Evolutionary conservation across 2,329 filamentous ascomycete genomes (phyloP).

Genomic region (Alternaria panax): DNA sequence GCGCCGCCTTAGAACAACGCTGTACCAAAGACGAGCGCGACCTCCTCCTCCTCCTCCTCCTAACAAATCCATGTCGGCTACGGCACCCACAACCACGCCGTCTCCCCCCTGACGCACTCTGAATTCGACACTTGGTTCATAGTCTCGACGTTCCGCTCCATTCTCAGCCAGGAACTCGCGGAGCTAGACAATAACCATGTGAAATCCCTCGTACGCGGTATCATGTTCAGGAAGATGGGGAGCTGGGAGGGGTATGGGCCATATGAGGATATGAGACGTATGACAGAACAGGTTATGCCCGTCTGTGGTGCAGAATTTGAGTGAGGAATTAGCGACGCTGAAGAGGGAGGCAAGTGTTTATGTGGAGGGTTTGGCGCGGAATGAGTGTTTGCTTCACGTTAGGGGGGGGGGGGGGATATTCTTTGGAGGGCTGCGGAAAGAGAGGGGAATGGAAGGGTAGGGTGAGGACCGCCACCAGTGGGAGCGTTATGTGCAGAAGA

Average conservation of each 20-base stretch:
- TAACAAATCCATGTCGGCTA: conserved; percentile 18
- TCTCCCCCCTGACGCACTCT: not conserved
- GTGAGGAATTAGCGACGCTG: conserved; percentile 32
- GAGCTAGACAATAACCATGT: conserved; percentile 4
- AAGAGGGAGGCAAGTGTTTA: conserved; percentile 34
- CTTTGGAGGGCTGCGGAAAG: conserved; percentile 38
- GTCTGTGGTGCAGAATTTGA: conserved; percentile 24
- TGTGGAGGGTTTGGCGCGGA: conserved; percentile 26
- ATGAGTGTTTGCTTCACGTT: conserved; percentile 39
- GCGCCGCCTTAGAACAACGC: conserved; percentile 16
- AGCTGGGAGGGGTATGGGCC: conserved; percentile 41
- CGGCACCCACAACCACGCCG: not conserved
- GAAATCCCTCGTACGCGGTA: conserved; percentile 23
- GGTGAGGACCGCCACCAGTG: not conserved
- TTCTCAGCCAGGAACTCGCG: conserved; percentile 29
- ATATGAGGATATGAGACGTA: conserved; percentile 27
- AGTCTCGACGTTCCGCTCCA: conserved; percentile 44
- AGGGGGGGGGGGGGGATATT: conserved; percentile 34
- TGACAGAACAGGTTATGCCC: conserved; percentile 26
- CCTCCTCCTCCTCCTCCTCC: conserved; percentile 37
- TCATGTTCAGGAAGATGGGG: conserved; percentile 40
- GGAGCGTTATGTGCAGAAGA: not conserved
- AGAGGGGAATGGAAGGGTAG: too few relatives aligned
- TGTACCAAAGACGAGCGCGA: conserved; percentile 31
- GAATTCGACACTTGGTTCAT: conserved; percentile 36